Conservation (phyloP, 75 land plant species). For the Sequoiadendron giganteum region DNA sequence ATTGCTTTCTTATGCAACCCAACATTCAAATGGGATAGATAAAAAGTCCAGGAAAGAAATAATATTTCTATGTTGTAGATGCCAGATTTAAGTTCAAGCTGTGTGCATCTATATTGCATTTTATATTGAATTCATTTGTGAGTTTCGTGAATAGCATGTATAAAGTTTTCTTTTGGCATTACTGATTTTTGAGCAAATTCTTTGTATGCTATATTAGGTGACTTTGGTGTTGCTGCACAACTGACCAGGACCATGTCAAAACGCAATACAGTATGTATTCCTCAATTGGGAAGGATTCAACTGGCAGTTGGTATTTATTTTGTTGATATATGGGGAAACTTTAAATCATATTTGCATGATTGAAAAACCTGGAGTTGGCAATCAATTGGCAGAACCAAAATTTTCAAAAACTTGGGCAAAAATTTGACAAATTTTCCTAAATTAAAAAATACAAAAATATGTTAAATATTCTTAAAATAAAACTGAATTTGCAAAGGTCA, state of each 20-base stretch:
- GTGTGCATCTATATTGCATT: neutral
- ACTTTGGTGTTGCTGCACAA: slow-evolving; percentile 99
- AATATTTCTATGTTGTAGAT: neutral
- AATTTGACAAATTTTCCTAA: too few species aligned
- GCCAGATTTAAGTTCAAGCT: neutral
- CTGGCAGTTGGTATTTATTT: neutral
- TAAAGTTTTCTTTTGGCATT: neutral
- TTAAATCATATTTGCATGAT: neutral
- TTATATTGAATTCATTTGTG: neutral
- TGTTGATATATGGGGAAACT: neutral
- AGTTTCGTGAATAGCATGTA: neutral
- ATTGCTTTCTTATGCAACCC: neutral
- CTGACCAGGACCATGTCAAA: slow-evolving; percentile 99
- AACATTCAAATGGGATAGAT: neutral
- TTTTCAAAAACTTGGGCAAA: too few species aligned
- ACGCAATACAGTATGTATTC: slow-evolving; percentile 81
- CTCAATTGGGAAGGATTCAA: neutral
- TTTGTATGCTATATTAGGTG: slow-evolving; percentile 58
- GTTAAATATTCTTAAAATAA: too few species aligned
- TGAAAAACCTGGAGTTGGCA: too few species aligned
- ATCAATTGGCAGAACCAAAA: too few species aligned
- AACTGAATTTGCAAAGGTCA: too few species aligned
- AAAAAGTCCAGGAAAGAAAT: neutral
- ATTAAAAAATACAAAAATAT: too few species aligned
- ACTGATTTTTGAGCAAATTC: neutral